Percentiles rank a stretch among this genome's conserved stretches.
Evolutionary conservation across 768 basidiomycete genomes (phyloP).

Genomic region (Trametes meyenii): DNA sequence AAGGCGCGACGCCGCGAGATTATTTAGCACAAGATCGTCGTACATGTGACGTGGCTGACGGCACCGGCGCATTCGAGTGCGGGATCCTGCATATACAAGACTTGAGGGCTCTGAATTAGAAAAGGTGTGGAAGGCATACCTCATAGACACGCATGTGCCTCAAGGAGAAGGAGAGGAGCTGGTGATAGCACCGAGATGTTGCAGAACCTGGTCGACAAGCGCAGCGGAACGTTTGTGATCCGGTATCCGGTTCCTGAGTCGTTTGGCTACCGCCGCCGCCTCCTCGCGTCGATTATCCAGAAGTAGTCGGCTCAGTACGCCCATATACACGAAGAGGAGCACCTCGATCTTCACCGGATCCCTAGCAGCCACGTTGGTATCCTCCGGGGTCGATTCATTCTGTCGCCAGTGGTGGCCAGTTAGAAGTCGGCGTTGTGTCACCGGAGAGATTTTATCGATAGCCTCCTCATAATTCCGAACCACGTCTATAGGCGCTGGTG

Average conservation of each 20-base stretch:
- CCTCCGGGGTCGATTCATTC: neutral
- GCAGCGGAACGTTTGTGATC: conserved; percentile 32
- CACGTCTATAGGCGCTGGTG: conserved; percentile 41
- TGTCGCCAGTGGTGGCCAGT: conserved; percentile 21
- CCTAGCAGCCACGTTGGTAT: neutral
- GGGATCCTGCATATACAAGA: too few species aligned
- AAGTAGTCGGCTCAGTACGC: conserved; percentile 43
- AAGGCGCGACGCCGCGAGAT: too few species aligned
- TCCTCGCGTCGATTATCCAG: conserved; percentile 16
- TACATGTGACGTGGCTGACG: too few species aligned
- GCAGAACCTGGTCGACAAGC: too few species aligned
- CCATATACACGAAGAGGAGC: conserved; percentile 40
- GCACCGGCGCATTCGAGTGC: too few species aligned
- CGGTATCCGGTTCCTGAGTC: conserved; percentile 26
- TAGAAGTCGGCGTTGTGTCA: conserved; percentile 20
- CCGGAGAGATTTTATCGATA: neutral
- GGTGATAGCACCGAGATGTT: too few species aligned
- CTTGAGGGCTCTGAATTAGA: too few species aligned
- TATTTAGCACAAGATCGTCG: too few species aligned
- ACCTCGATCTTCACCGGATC: neutral
- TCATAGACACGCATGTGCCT: too few species aligned
- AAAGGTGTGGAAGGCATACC: too few species aligned
- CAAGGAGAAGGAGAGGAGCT: too few species aligned
- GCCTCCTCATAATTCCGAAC: conserved; percentile 45
- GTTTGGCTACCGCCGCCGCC: conserved; percentile 36